A percentile compares a stretch with the other conserved stretches of the same genome.
Evolutionary conservation across 805 yeast genomes (phyloP).

Genomic region (Lachancea mirantina): DNA sequence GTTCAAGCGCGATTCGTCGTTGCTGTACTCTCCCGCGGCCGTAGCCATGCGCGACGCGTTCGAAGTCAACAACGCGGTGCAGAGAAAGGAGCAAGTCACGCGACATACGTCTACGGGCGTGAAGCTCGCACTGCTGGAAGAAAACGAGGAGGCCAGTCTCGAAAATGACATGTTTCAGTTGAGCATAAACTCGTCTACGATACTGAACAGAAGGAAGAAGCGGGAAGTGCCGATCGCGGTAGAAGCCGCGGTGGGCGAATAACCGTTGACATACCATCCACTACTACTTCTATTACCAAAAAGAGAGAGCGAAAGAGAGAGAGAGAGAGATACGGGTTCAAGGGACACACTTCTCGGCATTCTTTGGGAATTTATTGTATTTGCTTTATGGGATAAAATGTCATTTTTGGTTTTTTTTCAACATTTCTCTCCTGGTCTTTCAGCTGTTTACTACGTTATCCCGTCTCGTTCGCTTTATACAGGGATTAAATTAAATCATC

Average conservation of each 20-base stretch:
- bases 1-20: constrained; percentile 16
- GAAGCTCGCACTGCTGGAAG: constrained; percentile 21
- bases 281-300: too few species aligned
- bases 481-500: too few species aligned
- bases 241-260: constrained; percentile 6
- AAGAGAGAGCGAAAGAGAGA: too few species aligned
- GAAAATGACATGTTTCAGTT: constrained; percentile 31
- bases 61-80: constrained; percentile 80
- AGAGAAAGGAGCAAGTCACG: constrained; percentile 64
- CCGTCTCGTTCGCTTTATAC: too few species aligned
- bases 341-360: too few species aligned
- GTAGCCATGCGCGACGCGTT: constrained; percentile 80
- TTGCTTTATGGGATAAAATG: too few species aligned
- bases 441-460: too few species aligned
- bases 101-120: constrained; percentile 7
- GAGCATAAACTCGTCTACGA: constrained; percentile 33
- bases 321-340: too few species aligned
- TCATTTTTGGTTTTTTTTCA: too few species aligned
- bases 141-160: constrained; percentile 31
- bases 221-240: constrained; percentile 6
- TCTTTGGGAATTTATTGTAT: too few species aligned
- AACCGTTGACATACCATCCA: too few species aligned
- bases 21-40: constrained; percentile 61
- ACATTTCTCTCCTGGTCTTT: too few species aligned
- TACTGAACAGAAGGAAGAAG: constrained; percentile 35